Evolutionary conservation across 2,329 filamentous ascomycete species (phyloP), one percentile per base, ranked within the genome.

Genomic region (Macrophomina phaseolina): DNA sequence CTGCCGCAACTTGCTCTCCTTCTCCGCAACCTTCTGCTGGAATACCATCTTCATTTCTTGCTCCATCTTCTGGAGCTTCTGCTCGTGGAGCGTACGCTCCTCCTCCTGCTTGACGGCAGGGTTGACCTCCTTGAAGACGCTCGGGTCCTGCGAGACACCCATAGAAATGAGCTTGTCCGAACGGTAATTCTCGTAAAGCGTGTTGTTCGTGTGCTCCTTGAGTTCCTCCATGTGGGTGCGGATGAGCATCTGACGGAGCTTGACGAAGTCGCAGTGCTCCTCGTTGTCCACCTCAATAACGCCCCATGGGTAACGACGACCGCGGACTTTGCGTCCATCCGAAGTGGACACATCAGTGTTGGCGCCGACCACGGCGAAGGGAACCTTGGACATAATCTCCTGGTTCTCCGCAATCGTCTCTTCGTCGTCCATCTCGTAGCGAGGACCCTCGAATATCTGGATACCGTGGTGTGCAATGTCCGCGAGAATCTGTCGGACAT

Each of bases 41-140:
- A 99, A 99, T 73, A 99, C 95, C 92, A 97, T 97, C 92, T 99
- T 99, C 95, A 99, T 99, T 83, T 99, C 95, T 77, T 93, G 90
- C 83, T 99, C 95, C 95, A 99, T 99, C 92, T 99, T 99, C 81
- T 94, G 93, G 74, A 99, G 92, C 87, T 99, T 99, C 87, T 97
- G 94, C 84, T 99, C 95, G 87, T 99, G 95, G 73, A 99, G 87
- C 71, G 92, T 90, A 76, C 95, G 93, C 86, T 99, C 95, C 84
- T 99, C 95, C 81, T 99, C 95, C 84, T 99, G 95, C 90, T 99
- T 99, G 83, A 98, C 95, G 55, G 95, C 94, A 70, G 95, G 95
- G 88, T 99, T 99, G 87, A 99, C 93, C 89, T 99, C 95, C 89
- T 99, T 99, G 92, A 99, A 99, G 74, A 99, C 95, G 80, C 92